Conservation (phyloP, 352 stramenopile species). For the Phytophthora uliginosa region DNA sequence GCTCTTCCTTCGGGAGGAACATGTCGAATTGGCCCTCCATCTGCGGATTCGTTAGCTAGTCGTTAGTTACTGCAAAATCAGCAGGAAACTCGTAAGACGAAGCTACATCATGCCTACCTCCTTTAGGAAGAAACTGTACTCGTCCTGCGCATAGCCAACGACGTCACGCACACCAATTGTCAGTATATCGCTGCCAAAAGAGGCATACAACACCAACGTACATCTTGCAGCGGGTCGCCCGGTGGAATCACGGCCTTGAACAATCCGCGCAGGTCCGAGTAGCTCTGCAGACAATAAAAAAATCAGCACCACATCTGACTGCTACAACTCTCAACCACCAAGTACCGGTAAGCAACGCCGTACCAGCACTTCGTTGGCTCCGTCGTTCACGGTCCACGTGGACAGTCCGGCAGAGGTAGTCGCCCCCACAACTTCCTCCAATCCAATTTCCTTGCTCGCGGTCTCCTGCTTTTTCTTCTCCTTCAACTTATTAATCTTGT, state of each 20-base stretch:
- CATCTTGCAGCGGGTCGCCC: slow-evolving; percentile 54
- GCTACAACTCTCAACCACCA: background rate
- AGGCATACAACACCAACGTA: slow-evolving; percentile 32
- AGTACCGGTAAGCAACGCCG: background rate
- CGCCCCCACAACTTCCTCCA: slow-evolving; percentile 37
- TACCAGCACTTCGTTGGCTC: slow-evolving; percentile 79
- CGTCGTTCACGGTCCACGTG: slow-evolving; percentile 79
- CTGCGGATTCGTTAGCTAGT: slow-evolving; percentile 27
- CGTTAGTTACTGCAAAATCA: background rate
- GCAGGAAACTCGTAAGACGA: background rate
- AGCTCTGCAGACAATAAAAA: slow-evolving; percentile 48
- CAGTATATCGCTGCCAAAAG: background rate
- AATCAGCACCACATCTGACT: background rate
- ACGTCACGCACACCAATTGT: background rate
- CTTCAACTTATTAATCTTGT: slow-evolving; percentile 79
- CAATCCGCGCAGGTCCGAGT: slow-evolving; percentile 65
- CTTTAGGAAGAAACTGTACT: slow-evolving; percentile 75
- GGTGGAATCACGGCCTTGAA: slow-evolving; percentile 74
- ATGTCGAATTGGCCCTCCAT: slow-evolving; percentile 78
- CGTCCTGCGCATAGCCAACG: slow-evolving; percentile 44
- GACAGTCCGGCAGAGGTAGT: slow-evolving; percentile 67
- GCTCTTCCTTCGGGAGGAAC: slow-evolving; percentile 56
- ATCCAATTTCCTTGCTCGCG: background rate
- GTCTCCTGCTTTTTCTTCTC: slow-evolving; percentile 52
- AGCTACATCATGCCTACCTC: slow-evolving; percentile 42